Evolutionary conservation across 805 yeast species (phyloP), one percentile per base, ranked within the genome.

Genomic region (Kockiozyma suomiensis): DNA sequence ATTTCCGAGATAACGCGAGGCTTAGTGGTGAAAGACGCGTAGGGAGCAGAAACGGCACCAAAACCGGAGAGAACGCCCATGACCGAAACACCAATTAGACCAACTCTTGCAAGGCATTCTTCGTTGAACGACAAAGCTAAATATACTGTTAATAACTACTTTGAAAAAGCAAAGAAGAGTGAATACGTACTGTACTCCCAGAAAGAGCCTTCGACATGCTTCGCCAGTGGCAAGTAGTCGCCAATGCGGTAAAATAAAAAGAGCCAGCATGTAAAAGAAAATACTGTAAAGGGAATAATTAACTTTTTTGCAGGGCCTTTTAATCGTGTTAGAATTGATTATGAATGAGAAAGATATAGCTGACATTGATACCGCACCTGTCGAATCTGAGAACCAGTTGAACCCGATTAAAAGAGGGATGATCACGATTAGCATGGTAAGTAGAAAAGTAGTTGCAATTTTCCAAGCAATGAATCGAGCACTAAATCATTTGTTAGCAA

Each of bases 61-160:
- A 77, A 66, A 1, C 79, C 80, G 17, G 78, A 72, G 37, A 77
- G 65, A 5, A 71, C 58, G 0, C 78, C 79, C 78, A 76, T 76
- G 19, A 74, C 65, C 0, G 78, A 70, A 37, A 78, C 72, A 13
- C 80, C 80, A n/a, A 74, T 62, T 41, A 77, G 68, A 19, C 76
- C 76, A 10, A 77, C 69, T 30, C 75, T 56, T 6, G 76, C 73
- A 8, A 75, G 69, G 25, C 67, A 60, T 54, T 65, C 63, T 38
- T 70, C 69, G 25, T 42, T 57, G 40, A 67, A 51, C n/a, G 61
- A 52, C 49, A 52, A 43, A 15, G 59, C 59, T 45, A 28, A 15
- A 32, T 15, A 25, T 33, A n/a, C n/a, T n/a, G n/a, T n/a, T n/a
- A n/a, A n/a, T n/a, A n/a, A n/a, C n/a, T n/a, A n/a, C n/a, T n/a